Conservation (phyloP, 805 yeast genomes). For the Torulaspora franciscae region DNA sequence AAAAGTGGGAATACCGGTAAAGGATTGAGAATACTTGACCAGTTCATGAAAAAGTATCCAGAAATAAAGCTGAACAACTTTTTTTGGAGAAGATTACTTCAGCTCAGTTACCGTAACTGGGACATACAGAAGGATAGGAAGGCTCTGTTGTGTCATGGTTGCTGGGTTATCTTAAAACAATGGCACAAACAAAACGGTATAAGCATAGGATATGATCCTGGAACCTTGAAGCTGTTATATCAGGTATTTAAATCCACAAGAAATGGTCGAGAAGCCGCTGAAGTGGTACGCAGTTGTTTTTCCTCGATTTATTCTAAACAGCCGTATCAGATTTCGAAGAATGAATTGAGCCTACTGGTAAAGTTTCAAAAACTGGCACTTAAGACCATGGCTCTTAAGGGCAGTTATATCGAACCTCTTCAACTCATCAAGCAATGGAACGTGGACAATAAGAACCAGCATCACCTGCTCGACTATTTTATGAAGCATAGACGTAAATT, state of each 20-base stretch:
- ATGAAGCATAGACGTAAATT: slow-evolving; percentile 7
- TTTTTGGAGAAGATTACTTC: slow-evolving; percentile 29
- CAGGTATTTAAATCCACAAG: slow-evolving; percentile 13
- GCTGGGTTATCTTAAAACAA: slow-evolving; percentile 25
- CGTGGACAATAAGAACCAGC: slow-evolving; percentile 14
- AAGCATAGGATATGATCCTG: slow-evolving; percentile 20
- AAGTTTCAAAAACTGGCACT: slow-evolving; percentile 24
- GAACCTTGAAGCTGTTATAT: slow-evolving; percentile 17
- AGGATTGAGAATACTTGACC: slow-evolving; percentile 19
- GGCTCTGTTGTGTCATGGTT: slow-evolving; percentile 16
- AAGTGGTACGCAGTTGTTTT: slow-evolving; percentile 13
- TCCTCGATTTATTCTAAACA: slow-evolving; percentile 12
- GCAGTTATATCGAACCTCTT: slow-evolving; percentile 13
- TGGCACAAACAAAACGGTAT: slow-evolving; percentile 19
- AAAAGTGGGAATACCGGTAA: slow-evolving; percentile 15
- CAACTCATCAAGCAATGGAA: slow-evolving; percentile 26
- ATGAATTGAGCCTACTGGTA: slow-evolving; percentile 13
- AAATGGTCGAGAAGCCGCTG: slow-evolving; percentile 20
- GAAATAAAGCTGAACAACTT: slow-evolving; percentile 16
- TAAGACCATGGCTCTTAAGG: slow-evolving; percentile 16
- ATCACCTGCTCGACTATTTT: slow-evolving; percentile 13
- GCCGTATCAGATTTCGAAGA: slow-evolving; percentile 1
- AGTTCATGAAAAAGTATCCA: slow-evolving; percentile 21
- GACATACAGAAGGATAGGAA: slow-evolving; percentile 14
- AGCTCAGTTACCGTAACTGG: slow-evolving; percentile 20